phyloP scores from a whole-genome alignment of 345 rosid genomes.

The Euclidium syriacum region DNA sequence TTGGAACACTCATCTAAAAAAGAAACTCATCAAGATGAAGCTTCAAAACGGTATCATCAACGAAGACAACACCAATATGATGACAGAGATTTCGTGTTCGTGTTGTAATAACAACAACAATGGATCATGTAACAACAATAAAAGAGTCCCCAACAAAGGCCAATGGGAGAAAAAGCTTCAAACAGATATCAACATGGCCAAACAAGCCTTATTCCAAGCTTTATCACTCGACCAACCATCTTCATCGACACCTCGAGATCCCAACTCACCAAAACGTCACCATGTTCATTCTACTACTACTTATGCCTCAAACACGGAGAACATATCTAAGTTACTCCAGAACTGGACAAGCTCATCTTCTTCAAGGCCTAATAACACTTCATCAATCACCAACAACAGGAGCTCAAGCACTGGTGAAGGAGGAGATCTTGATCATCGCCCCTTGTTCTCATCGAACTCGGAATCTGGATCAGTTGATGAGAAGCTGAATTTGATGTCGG shows the following conservation, averaged over 20 bases:
- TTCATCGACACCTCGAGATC: constrained; percentile 16
- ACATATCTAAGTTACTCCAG: constrained; percentile 59
- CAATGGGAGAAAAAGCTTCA: constrained; percentile 92
- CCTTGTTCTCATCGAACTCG: constrained; percentile 49
- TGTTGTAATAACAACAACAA: constrained; percentile 1
- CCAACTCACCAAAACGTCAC: constrained; percentile 3
- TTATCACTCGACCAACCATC: constrained; percentile 56
- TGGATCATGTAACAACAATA: constrained; percentile 6
- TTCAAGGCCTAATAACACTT: constrained; percentile 32
- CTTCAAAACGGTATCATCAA: constrained; percentile 7
- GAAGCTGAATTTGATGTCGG: constrained; percentile 33
- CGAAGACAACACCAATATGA: constrained; percentile 5
- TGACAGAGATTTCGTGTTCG: neutral
- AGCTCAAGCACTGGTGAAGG: constrained; percentile 33
- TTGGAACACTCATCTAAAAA: constrained; percentile 91
- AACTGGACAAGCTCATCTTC: constrained; percentile 51
- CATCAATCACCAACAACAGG: constrained; percentile 22
- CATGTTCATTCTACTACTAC: constrained; percentile 6
- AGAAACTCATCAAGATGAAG: constrained; percentile 47
- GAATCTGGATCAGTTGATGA: constrained; percentile 39
- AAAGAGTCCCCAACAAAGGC: constrained; percentile 41
- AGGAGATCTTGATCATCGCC: constrained; percentile 38
- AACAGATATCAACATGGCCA: constrained; percentile 81
- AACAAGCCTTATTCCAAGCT: constrained; percentile 75
- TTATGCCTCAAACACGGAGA: constrained; percentile 65